Percentiles rank a stretch among this genome's conserved stretches.
phyloP scores from a whole-genome alignment of 2,329 filamentous ascomycete species.

The Diaporthe capsici region DNA sequence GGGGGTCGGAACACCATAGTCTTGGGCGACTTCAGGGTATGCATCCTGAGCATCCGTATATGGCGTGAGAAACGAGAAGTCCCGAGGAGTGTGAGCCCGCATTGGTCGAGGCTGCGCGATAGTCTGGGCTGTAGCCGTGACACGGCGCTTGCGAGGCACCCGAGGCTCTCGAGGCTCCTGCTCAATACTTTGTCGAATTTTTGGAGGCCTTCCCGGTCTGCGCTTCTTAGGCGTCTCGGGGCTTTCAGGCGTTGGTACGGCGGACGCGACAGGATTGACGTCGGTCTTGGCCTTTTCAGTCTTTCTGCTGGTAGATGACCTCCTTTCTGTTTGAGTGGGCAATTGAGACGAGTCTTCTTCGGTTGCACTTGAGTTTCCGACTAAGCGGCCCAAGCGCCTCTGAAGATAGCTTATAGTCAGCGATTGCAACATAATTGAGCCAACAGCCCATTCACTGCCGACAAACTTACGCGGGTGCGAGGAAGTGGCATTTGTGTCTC shows the following conservation, averaged over 20 bases:
- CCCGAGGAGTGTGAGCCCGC: conserved; percentile 28
- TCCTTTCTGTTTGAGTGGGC: conserved; percentile 29
- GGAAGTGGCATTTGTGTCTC: conserved; percentile 4
- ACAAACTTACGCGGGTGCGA: conserved; percentile 32
- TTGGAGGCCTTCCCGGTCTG: conserved; percentile 38
- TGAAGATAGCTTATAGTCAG: conserved; percentile 26
- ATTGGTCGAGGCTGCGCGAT: conserved; percentile 36
- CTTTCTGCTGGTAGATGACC: conserved; percentile 27
- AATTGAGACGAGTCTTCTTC: conserved; percentile 33
- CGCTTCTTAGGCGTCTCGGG: conserved; percentile 38
- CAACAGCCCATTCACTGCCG: not conserved
- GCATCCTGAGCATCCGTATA: conserved; percentile 35
- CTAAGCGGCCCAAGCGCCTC: conserved; percentile 37
- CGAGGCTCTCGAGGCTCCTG: conserved; percentile 39
- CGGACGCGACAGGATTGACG: not conserved
- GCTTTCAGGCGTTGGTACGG: conserved; percentile 8
- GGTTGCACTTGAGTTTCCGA: conserved; percentile 30
- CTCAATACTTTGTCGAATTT: conserved; percentile 38
- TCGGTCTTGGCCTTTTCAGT: conserved; percentile 34
- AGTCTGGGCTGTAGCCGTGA: not conserved
- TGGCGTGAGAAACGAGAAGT: conserved; percentile 39
- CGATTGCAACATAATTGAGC: not conserved
- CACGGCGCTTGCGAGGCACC: conserved; percentile 28
- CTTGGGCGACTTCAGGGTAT: conserved; percentile 37
- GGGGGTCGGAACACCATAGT: conserved; percentile 35